Evolutionary conservation across 192 early-diverging fungal species (phyloP), one percentile per base, ranked within the genome.

Genomic region (Geranomyces michiganensis): DNA sequence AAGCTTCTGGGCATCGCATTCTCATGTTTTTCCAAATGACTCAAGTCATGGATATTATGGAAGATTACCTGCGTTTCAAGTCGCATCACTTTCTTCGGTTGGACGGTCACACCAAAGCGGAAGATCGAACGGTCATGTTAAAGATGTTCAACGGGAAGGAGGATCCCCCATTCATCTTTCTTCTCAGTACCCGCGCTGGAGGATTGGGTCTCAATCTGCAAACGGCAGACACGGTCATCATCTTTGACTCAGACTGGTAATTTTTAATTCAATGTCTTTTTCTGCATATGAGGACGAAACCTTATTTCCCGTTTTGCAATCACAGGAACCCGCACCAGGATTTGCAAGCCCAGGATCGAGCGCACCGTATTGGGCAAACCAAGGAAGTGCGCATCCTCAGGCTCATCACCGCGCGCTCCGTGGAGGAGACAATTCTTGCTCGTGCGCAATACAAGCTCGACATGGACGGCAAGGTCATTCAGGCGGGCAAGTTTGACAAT

Each of bases 401-500:
- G 26, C 72, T 99, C 66, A 90, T 99, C 53, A 95, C 95, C 0
- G 87, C 91, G 22, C 90, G 90, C 41, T 93, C 96, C 0, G 89
- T 98, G 48, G 97, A 99, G 78, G 97, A 97, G 79, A 89, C 84
- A 56, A 97, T 99, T 69, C 72, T 99, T 62, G 92, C 89, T 1
- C 84, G 94, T 48, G 96, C 96, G 24, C 93, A 97, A 75, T 93
- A 92, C 81, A 99, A 99, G 77, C 82, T 97, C 41, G 93, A 96
- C 68, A 90, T 99, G 74, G 97, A 99, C 69, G 94, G 93, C 62
- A 97, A 98, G 77, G 93, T 99, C 62, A 99, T 99, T 77, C 96
- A 99, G 80, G 96, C 96, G 49, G 97, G 97, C 61, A 99, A 98
- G 82, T 99, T 99, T 77, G 97, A 99, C 76, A 90, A 98, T 72